Base-by-base conservation (phyloP, 2,329 filamentous ascomycete genomes). In the Raffaelea deltoideospora region DNA sequence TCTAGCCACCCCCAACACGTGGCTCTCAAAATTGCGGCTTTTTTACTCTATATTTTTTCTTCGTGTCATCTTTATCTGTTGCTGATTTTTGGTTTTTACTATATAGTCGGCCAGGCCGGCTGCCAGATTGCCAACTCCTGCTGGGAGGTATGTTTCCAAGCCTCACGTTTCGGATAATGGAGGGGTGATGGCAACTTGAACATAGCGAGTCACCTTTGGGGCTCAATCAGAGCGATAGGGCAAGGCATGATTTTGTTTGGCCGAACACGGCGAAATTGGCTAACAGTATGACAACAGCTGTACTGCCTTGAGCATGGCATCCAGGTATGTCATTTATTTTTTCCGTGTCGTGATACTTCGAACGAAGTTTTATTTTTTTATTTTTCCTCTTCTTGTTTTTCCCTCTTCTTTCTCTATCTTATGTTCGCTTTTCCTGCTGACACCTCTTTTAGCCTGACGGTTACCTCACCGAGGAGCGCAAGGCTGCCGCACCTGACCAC, bases 231-330 rank as follows among this genome's bases (percentile, higher is more conserved):
- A 10, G 24, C 3, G 27, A 21, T 1, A 24, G n/a, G 6, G 14
- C 27, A 33, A 32, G 9, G 18, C 14, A 53, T 45, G 19, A 10
- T n/a, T 29, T n/a, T n/a, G n/a, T n/a, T n/a, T n/a, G n/a, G n/a
- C n/a, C n/a, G n/a, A n/a, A n/a, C n/a, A n/a, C n/a, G n/a, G n/a
- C n/a, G n/a, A n/a, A n/a, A n/a, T n/a, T n/a, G n/a, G 28, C 37
- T 43, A 24, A 43, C 43, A 35, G 20, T 20, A n/a, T 28, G 3
- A 11, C 18, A 34, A 36, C 64, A 98, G 90, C 84, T 98, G 47
- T 98, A 98, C 78, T 98, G 90, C 69, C 85, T 98, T 57, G 90
- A 98, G 76, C 90, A 98, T 65, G 90, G 90, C 57, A 98, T 98
- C 54, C 83, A 94, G 81, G 87, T 94, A 78, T 49, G 77, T 17